Evolutionary conservation across 768 basidiomycete genomes (phyloP).

Genomic region (Suillus discolor): DNA sequence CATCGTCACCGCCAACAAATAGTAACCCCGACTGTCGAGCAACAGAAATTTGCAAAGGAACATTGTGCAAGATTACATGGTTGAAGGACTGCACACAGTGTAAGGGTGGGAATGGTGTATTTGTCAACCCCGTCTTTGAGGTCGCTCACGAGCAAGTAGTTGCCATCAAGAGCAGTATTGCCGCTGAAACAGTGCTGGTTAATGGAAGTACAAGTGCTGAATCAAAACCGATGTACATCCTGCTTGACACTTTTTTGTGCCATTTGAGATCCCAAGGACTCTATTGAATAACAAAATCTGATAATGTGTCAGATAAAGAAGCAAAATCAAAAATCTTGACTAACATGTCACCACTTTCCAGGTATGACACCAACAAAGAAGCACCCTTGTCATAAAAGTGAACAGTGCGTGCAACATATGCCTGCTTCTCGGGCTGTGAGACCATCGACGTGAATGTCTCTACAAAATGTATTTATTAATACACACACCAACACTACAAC

Average conservation of each 20-base stretch:
- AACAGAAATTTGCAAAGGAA: constrained; percentile 9
- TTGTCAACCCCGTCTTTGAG: constrained; percentile 11
- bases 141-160: constrained; percentile 12
- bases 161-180: constrained; percentile 4
- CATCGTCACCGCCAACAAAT: constrained; percentile 12
- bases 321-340: too few species aligned
- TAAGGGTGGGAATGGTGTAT: constrained; percentile 6
- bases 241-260: not conserved
- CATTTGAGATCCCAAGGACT: constrained; percentile 8
- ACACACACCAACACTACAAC: too few species aligned
- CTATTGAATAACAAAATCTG: not conserved
- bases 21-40: not conserved
- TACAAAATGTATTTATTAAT: too few species aligned
- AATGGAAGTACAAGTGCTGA: not conserved
- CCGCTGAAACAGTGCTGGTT: constrained; percentile 8
- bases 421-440: too few species aligned
- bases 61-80: constrained; percentile 11
- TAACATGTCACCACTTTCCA: too few species aligned
- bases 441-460: too few species aligned
- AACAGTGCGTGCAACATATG: too few species aligned
- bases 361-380: too few species aligned
- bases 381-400: too few species aligned
- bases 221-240: not conserved
- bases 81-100: not conserved
- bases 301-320: too few species aligned